Conservation (phyloP, 148 eudicot genomes). For the Drosera capensis region DNA sequence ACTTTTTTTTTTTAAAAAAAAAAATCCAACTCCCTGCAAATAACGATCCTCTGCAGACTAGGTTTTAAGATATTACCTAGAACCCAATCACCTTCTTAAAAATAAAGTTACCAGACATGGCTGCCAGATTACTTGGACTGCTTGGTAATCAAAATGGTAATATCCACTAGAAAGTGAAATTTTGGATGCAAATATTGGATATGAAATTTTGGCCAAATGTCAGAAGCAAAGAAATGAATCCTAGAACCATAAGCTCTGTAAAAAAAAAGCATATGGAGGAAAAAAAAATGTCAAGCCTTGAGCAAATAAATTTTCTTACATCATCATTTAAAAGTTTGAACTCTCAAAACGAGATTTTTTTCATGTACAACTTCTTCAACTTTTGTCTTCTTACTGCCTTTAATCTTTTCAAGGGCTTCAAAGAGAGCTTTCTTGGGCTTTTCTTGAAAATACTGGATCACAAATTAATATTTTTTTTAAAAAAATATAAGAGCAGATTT, state of each 20-base stretch:
- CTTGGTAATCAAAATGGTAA: neutral
- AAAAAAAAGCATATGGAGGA: conserved; percentile 2
- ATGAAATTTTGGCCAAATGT: conserved; percentile 74
- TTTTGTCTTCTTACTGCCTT: conserved; percentile 36
- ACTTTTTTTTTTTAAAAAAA: too few relatives aligned
- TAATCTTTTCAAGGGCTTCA: conserved; percentile 80
- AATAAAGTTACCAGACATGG: too few relatives aligned
- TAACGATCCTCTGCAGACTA: too few relatives aligned
- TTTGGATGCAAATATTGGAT: conserved; percentile 41
- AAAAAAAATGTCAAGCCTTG: neutral
- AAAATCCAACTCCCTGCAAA: too few relatives aligned
- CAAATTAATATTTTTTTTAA: neutral
- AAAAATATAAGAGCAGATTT: neutral
- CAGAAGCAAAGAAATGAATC: conserved; percentile 73
- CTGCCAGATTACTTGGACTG: neutral
- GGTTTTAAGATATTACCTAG: too few relatives aligned
- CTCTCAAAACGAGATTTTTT: too few relatives aligned
- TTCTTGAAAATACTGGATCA: conserved; percentile 30
- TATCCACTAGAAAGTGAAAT: neutral
- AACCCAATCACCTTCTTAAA: too few relatives aligned
- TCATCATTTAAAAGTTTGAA: too few relatives aligned
- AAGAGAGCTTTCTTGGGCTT: conserved; percentile 39
- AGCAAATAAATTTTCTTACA: neutral
- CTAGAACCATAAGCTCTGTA: conserved; percentile 90
- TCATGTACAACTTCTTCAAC: neutral